Evolutionary conservation across 202 grass and related monocot species (phyloP).

Genomic region (Cymbopogon flexuosus): DNA sequence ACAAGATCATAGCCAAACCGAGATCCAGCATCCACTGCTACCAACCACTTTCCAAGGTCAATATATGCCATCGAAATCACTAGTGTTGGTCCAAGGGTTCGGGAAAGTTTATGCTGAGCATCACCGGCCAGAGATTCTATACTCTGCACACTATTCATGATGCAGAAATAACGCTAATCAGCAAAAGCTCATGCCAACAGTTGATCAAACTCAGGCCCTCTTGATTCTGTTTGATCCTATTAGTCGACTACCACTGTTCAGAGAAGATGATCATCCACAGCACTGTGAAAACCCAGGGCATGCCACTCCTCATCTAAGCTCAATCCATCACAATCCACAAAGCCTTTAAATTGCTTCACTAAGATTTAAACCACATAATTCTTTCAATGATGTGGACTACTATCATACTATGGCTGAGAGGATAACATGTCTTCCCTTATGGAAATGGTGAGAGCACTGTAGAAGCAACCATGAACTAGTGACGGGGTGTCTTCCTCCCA

Average conservation of each 20-base stretch:
- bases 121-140: conserved; percentile 33
- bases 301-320: neutral
- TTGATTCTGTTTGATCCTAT: neutral
- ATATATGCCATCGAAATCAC: conserved; percentile 77
- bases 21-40: conserved; percentile 51
- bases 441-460: neutral
- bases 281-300: neutral
- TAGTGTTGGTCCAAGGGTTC: conserved; percentile 54
- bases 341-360: neutral
- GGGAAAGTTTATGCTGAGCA: conserved; percentile 33
- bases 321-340: neutral
- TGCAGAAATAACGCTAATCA: neutral
- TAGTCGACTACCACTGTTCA: neutral
- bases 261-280: neutral
- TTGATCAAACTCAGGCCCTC: neutral
- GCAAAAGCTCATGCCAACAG: neutral
- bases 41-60: conserved; percentile 85
- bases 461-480: neutral
- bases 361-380: neutral
- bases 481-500: neutral
- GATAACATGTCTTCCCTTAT: neutral
- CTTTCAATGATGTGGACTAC: neutral
- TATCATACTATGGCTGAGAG: neutral
- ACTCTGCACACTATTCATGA: conserved; percentile 28
- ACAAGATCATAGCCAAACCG: conserved; percentile 79